phyloP scores from a whole-genome alignment of 2,329 filamentous ascomycete species.

The Aspergillus puulaauensis region DNA sequence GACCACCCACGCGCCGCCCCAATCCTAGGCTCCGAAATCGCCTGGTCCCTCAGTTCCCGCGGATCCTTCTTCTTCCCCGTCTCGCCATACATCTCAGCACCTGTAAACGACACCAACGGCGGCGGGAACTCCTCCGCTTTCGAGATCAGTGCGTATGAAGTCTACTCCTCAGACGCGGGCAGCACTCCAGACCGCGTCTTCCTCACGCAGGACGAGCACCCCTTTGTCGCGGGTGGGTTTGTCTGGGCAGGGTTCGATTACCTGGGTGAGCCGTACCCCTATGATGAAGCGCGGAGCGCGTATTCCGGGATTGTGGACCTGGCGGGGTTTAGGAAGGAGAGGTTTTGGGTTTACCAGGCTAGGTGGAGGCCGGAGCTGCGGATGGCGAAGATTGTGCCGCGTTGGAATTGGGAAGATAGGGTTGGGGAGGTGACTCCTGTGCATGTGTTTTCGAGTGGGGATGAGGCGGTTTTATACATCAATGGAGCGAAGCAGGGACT shows the following conservation, averaged over 20 bases:
- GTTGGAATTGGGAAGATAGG: slow-evolving; percentile 5
- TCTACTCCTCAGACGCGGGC: background rate
- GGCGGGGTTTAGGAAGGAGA: slow-evolving; percentile 5
- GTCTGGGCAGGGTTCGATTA: slow-evolving; percentile 10
- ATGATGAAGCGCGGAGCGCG: background rate
- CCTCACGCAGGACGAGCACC: background rate
- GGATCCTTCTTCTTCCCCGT: slow-evolving; percentile 1
- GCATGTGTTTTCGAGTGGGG: slow-evolving; percentile 5
- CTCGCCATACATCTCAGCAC: background rate
- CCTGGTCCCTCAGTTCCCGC: slow-evolving; percentile 2
- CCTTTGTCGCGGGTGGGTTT: slow-evolving; percentile 6
- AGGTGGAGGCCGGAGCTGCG: background rate
- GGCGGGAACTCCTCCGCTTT: background rate
- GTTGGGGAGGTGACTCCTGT: slow-evolving; percentile 2
- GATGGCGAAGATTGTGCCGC: slow-evolving; percentile 6
- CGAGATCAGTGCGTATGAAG: background rate
- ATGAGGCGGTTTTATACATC: slow-evolving; percentile 4
- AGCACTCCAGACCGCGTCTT: background rate
- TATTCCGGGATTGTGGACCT: slow-evolving; percentile 8
- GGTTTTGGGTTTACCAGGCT: slow-evolving; percentile 6
- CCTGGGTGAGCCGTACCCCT: slow-evolving; percentile 2
- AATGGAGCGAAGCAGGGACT: background rate
- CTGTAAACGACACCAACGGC: background rate
- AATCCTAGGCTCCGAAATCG: slow-evolving; percentile 1
- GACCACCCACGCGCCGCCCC: background rate